These are phyloP conservation scores for Lachnellula occidentalis DNA, from an alignment of 2,329 filamentous ascomycete species.

Conservation along the genomic window DNA sequence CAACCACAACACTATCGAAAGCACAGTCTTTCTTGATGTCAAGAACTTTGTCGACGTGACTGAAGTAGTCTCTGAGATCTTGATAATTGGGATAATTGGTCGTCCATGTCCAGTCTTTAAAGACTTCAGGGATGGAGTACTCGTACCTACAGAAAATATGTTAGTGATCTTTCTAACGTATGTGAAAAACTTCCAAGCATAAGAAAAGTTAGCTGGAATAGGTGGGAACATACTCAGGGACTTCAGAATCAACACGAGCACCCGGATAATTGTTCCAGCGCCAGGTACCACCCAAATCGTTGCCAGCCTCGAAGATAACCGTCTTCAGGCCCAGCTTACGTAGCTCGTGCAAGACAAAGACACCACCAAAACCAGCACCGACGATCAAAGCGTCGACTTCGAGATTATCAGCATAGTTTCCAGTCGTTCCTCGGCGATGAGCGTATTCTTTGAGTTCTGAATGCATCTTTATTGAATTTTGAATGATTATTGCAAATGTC, in stretches of 20 bases:
- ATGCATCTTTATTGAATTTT: too few relatives aligned
- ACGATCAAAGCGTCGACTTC: conserved; percentile 34
- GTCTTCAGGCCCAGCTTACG: conserved; percentile 18
- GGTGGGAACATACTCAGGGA: conserved; percentile 32
- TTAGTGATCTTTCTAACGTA: too few relatives aligned
- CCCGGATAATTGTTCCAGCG: conserved; percentile 39
- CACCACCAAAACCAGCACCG: conserved; percentile 27
- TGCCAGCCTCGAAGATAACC: conserved; percentile 1
- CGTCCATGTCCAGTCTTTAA: conserved; percentile 41
- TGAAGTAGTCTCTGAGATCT: conserved; percentile 42
- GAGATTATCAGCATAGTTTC: conserved; percentile 39
- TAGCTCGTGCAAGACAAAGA: conserved; percentile 50
- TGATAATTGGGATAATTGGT: conserved; percentile 35
- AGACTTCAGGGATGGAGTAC: conserved; percentile 41
- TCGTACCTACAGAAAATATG: too few relatives aligned
- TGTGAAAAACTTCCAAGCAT: too few relatives aligned
- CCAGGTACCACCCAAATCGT: conserved; percentile 14
- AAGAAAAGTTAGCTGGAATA: too few relatives aligned
- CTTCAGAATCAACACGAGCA: conserved; percentile 44
- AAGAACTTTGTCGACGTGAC: conserved; percentile 39
- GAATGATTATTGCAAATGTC: too few relatives aligned
- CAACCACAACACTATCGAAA: conserved; percentile 37
- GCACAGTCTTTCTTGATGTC: conserved; percentile 37
- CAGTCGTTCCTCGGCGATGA: conserved; percentile 23
- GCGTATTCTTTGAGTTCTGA: conserved; percentile 15